Evolutionary conservation across 768 basidiomycete genomes (phyloP), one percentile per base, ranked within the genome.

Genomic region (Cyclocybe cylindracea): DNA sequence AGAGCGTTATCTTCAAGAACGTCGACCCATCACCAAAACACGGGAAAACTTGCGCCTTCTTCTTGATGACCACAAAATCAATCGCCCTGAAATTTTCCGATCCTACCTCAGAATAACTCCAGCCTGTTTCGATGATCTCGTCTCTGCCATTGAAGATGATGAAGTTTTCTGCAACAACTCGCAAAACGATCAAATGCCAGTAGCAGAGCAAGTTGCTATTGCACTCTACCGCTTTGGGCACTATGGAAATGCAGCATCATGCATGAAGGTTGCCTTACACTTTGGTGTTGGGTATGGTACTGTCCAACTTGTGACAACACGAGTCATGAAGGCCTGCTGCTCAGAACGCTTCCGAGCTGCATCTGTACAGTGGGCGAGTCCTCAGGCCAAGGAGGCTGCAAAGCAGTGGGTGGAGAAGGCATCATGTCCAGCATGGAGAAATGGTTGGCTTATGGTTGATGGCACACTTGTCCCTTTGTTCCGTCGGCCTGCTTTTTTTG

Each of bases 171-270:
- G 7, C 33, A 54, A 54, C 33, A 37, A 29, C 39, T 54, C 48
- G 7, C 41, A 36, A 9, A 42, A 48, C 39, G 33, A 11, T 10
- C 57, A 58, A 38, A 51, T 51, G 48, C 57, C 57, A 11, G 46
- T 58, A 5, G 49, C 52, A 18, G 35, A 46, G 5, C 72, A 78
- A 46, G 52, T 78, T 9, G 72, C 72, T 0, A 68, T 78, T 18
- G 47, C 66, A 8, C 70, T 78, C 7, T 75, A 65, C 42, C 59
- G 67, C 1, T 74, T 76, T 59, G 73, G 74, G 2, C 70, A 70
- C 48, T 60, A 62, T 54, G 72, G 76, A 19, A 78, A 73, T 69
- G 71, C 66, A 13, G 65, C 68, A 33, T 53, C 5, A 46, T 24
- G 24, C 10, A 47, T 62, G 47, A 50, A 61, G 16, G 67, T 77